Evolutionary conservation across 306 rosid species (phyloP).

Genomic region (Argentina anserina): DNA sequence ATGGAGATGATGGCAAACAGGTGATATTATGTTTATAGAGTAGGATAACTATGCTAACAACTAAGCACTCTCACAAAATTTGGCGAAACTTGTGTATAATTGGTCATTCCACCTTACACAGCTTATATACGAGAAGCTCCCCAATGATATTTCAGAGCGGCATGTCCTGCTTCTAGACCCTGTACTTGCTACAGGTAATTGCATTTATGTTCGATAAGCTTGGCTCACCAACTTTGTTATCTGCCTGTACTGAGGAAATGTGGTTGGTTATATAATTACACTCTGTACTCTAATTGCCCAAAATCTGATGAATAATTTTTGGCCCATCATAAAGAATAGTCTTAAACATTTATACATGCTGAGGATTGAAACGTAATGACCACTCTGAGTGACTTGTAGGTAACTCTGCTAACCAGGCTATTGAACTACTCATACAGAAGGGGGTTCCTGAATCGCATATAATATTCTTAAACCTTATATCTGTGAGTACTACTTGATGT

Average conservation of each 20-base stretch:
- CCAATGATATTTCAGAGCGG: conserved; percentile 92
- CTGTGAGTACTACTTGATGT: conserved; percentile 56
- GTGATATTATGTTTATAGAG: conserved; percentile 28
- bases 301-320: background rate
- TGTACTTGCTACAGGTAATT: conserved; percentile 91
- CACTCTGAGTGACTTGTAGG: conserved; percentile 44
- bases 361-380: conserved; percentile 17
- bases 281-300: background rate
- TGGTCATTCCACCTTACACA: conserved; percentile 33
- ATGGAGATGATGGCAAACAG: conserved; percentile 95
- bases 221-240: background rate
- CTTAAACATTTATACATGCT: conserved; percentile 1
- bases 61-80: conserved; percentile 7
- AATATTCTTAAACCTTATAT: conserved; percentile 84
- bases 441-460: conserved; percentile 96
- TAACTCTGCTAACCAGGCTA: conserved; percentile 96
- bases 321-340: background rate
- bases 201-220: conserved; percentile 6
- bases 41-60: conserved; percentile 4
- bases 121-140: conserved; percentile 97
- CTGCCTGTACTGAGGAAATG: background rate
- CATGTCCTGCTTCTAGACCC: conserved; percentile 99
- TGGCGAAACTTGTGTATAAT: conserved; percentile 6
- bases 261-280: background rate
- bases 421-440: conserved; percentile 81